Percentiles rank a stretch among this genome's conserved stretches.
Conservation (phyloP, 441 rosid species). For the Pelargonium fulgidum region DNA sequence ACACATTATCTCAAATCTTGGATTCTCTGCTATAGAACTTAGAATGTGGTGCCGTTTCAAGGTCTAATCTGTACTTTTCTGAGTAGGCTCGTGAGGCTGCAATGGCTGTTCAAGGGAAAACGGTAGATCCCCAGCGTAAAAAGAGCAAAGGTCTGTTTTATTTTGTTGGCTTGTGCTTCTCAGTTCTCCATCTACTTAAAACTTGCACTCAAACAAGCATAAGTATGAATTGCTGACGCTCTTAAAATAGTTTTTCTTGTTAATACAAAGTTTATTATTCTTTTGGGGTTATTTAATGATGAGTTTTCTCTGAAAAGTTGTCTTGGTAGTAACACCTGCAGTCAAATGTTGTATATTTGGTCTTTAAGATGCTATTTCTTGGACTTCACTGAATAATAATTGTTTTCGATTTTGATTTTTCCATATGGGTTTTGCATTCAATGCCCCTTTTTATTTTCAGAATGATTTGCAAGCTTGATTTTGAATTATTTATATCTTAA, state of each 20-base stretch:
- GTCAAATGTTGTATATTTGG: background rate
- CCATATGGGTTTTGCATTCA: background rate
- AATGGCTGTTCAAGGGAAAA: conserved; percentile 79
- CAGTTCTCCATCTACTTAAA: background rate
- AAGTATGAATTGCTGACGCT: background rate
- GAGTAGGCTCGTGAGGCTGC: conserved; percentile 94
- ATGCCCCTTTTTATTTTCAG: background rate
- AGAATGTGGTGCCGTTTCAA: background rate
- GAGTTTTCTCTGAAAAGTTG: background rate
- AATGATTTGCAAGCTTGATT: background rate
- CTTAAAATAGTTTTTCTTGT: background rate
- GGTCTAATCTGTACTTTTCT: conserved; percentile 12
- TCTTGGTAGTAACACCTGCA: background rate
- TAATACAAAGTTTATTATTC: background rate
- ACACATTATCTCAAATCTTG: background rate
- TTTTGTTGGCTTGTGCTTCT: background rate
- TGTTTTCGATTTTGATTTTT: background rate
- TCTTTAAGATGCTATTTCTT: background rate
- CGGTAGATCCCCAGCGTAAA: conserved; percentile 90
- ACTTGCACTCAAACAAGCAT: background rate
- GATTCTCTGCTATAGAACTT: background rate
- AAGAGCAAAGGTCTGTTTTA: conserved; percentile 76
- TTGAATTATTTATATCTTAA: too few relatives aligned
- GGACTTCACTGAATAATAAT: background rate
- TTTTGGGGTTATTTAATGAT: background rate